Evolutionary conservation across 2,329 filamentous ascomycete genomes (phyloP).

Genomic region (Phyllosticta paracitricarpa): DNA sequence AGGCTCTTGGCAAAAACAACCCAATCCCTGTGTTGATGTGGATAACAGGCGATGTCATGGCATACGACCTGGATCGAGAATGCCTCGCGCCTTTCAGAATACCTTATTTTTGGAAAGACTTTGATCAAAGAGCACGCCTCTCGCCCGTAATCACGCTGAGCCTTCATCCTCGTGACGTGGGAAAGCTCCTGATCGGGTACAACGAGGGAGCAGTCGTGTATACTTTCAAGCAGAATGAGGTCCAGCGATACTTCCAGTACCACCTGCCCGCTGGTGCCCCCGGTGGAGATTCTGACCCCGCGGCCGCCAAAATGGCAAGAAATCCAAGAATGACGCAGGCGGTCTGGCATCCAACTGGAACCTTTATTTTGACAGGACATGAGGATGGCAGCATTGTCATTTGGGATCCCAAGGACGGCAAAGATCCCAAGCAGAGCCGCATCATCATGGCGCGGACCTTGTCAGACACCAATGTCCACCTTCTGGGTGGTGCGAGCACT

Average conservation of each 20-base stretch:
- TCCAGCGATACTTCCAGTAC: constrained; percentile 74
- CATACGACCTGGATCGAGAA: constrained; percentile 87
- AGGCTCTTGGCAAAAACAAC: constrained; percentile 12
- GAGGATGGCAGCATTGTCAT: constrained; percentile 88
- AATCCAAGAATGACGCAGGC: constrained; percentile 71
- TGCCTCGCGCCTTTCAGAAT: constrained; percentile 67
- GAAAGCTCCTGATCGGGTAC: constrained; percentile 86
- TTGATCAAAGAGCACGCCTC: constrained; percentile 56
- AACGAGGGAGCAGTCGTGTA: constrained; percentile 79
- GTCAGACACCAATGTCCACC: constrained; percentile 62
- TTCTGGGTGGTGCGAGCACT: constrained; percentile 42
- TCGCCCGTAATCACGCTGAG: constrained; percentile 65
- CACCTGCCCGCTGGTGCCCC: constrained; percentile 70
- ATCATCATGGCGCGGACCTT: constrained; percentile 76
- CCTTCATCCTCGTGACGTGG: constrained; percentile 85
- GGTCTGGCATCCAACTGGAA: constrained; percentile 89
- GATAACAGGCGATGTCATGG: constrained; percentile 60
- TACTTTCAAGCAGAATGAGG: constrained; percentile 84
- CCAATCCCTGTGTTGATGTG: not conserved
- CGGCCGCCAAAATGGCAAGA: constrained; percentile 51
- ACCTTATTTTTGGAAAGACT: constrained; percentile 75
- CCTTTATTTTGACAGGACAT: constrained; percentile 76
- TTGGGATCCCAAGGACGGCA: constrained; percentile 76
- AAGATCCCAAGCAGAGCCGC: constrained; percentile 78
- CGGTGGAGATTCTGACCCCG: constrained; percentile 61